Conservation (phyloP, 2,329 filamentous ascomycete species). For the Exserohilum rostratum region DNA sequence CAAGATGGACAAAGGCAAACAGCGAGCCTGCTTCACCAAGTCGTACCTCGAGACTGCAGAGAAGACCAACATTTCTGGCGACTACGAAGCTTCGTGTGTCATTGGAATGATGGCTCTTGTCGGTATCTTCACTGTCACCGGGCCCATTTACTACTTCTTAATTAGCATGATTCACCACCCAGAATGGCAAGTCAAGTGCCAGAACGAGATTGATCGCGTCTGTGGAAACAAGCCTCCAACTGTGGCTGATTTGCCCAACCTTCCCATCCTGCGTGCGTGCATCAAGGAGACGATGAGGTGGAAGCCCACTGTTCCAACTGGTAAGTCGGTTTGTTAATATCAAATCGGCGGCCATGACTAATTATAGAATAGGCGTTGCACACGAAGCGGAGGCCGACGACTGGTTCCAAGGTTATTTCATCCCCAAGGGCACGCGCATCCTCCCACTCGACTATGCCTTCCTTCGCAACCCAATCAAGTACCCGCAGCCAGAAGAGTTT, state of each 20-base stretch:
- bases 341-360: conserved; percentile 9
- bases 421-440: conserved; percentile 55
- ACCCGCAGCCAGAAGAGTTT: conserved; percentile 68
- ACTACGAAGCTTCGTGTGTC: conserved; percentile 48
- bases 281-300: conserved; percentile 55
- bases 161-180: conserved; percentile 47
- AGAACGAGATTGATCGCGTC: conserved; percentile 41
- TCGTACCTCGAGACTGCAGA: conserved; percentile 46
- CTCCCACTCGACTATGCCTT: conserved; percentile 46
- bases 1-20: conserved; percentile 41
- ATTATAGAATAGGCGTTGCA: conserved; percentile 51
- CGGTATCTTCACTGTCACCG: conserved; percentile 49
- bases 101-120: conserved; percentile 50
- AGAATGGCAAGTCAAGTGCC: conserved; percentile 44
- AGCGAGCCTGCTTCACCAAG: conserved; percentile 41
- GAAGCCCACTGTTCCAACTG: conserved; percentile 55
- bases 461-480: conserved; percentile 59
- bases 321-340: conserved; percentile 33
- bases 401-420: conserved; percentile 56
- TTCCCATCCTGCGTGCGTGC: conserved; percentile 55
- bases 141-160: conserved; percentile 48
- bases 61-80: conserved; percentile 49
- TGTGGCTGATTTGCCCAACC: conserved; percentile 48
- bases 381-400: conserved; percentile 60
- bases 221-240: conserved; percentile 37